Conservation (phyloP, 208 protist species). For the Wallacemonas sp. region DNA sequence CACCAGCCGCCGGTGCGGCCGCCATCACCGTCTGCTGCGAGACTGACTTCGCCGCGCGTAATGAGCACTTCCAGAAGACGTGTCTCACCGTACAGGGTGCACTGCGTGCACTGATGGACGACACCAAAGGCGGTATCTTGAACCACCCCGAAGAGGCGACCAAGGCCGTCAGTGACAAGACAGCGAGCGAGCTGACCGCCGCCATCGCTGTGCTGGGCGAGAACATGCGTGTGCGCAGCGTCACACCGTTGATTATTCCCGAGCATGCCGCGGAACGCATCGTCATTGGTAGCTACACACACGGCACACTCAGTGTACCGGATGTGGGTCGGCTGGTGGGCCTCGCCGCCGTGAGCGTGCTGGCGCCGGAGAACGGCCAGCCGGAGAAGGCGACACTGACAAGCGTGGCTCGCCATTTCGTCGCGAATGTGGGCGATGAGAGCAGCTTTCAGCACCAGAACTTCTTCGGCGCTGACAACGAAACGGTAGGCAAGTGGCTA, state of each 20-base stretch:
- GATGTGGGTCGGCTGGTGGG: conserved; percentile 79
- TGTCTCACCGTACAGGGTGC: conserved; percentile 36
- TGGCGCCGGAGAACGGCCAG: conserved; percentile 19
- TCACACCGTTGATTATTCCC: conserved; percentile 47
- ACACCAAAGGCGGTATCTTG: conserved; percentile 48
- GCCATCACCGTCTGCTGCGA: conserved; percentile 86
- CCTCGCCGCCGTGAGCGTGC: conserved; percentile 61
- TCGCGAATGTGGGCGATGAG: conserved; percentile 74
- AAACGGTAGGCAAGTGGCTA: conserved; percentile 85
- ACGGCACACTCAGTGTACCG: conserved; percentile 47
- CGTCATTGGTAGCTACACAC: conserved; percentile 75
- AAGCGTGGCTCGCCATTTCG: conserved; percentile 77
- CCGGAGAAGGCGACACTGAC: conserved; percentile 40
- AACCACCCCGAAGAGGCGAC: conserved; percentile 40
- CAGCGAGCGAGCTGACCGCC: conserved; percentile 34
- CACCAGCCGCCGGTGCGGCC: conserved; percentile 42
- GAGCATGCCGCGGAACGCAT: conserved; percentile 52
- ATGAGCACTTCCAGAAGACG: conserved; percentile 63
- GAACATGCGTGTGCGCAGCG: conserved; percentile 67
- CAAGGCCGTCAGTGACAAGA: conserved; percentile 36
- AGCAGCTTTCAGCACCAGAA: conserved; percentile 75
- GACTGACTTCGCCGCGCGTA: conserved; percentile 91
- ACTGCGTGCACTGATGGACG: conserved; percentile 39
- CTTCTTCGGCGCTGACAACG: conserved; percentile 69
- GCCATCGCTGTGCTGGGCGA: conserved; percentile 82